Evolutionary conservation across 108 stramenopile species (phyloP).

Genomic region (Asterionellopsis glacialis): DNA sequence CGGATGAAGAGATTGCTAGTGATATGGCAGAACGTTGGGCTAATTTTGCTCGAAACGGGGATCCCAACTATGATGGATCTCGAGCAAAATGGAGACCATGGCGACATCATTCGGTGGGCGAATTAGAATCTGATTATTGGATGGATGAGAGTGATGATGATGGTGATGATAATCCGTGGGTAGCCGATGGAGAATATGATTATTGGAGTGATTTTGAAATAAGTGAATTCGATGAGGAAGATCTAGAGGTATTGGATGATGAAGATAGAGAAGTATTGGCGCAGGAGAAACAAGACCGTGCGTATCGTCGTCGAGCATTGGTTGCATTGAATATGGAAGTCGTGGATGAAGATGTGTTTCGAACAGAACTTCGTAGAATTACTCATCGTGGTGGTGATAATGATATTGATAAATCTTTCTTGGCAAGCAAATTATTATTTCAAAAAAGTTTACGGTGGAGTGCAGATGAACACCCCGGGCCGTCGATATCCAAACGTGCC

Average conservation of each 20-base stretch:
- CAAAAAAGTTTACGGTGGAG: not conserved
- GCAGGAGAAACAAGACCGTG: slow-evolving; percentile 11
- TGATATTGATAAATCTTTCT: slow-evolving; percentile 9
- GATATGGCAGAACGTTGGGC: slow-evolving; percentile 66
- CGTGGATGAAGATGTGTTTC: slow-evolving; percentile 40
- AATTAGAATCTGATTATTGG: slow-evolving; percentile 1
- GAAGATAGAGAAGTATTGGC: slow-evolving; percentile 25
- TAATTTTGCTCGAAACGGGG: slow-evolving; percentile 39
- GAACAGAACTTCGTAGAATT: slow-evolving; percentile 40
- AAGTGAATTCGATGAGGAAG: not conserved
- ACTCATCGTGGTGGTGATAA: not conserved
- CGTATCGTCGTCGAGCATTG: slow-evolving; percentile 29
- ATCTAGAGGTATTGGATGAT: slow-evolving; percentile 15
- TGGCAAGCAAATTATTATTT: slow-evolving; percentile 1
- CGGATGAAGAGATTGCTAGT: slow-evolving; percentile 59
- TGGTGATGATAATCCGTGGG: slow-evolving; percentile 5
- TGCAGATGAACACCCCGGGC: not conserved
- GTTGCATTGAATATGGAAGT: slow-evolving; percentile 50
- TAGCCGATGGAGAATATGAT: slow-evolving; percentile 7
- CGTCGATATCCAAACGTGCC: not conserved
- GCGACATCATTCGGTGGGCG: slow-evolving; percentile 20
- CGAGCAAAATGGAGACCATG: slow-evolving; percentile 54
- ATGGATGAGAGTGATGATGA: not conserved
- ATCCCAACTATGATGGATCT: slow-evolving; percentile 56
- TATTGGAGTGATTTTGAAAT: slow-evolving; percentile 10